A percentile compares a stretch with the other conserved stretches of the same genome.
Evolutionary conservation across 441 rosid genomes (phyloP).

Genomic region (Omphalea diandra): DNA sequence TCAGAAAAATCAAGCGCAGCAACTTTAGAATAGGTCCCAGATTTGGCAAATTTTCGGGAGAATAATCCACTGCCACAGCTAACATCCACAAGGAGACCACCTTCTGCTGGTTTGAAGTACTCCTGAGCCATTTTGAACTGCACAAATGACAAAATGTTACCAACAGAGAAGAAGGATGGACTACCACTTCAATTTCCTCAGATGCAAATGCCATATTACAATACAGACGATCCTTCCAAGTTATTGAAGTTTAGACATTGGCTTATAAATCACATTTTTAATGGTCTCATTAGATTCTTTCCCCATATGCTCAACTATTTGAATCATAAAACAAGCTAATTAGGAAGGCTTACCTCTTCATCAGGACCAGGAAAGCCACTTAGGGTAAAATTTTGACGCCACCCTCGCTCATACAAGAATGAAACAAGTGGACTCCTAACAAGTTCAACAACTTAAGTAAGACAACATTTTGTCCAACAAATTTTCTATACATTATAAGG

Average conservation of each 20-base stretch:
- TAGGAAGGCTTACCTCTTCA: slow-evolving; percentile 65
- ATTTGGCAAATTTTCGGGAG: slow-evolving; percentile 78
- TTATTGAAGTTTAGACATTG: background rate
- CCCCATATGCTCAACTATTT: background rate
- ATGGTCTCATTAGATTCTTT: background rate
- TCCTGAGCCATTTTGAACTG: slow-evolving; percentile 96
- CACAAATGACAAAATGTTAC: slow-evolving; percentile 27
- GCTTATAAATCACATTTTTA: background rate
- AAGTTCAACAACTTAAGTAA: slow-evolving; percentile 19
- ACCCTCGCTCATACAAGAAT: slow-evolving; percentile 88
- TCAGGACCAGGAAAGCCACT: slow-evolving; percentile 95
- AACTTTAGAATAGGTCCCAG: slow-evolving; percentile 63
- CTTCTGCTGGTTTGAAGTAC: slow-evolving; percentile 73
- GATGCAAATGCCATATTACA: background rate
- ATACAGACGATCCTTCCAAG: background rate
- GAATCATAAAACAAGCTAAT: slow-evolving; percentile 7
- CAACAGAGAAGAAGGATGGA: background rate
- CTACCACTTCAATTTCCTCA: background rate
- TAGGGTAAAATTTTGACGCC: slow-evolving; percentile 75
- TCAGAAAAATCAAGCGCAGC: slow-evolving; percentile 93
- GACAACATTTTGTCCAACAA: background rate
- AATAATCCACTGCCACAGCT: slow-evolving; percentile 96
- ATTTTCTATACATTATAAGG: background rate
- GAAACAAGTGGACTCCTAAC: slow-evolving; percentile 90
- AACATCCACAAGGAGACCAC: slow-evolving; percentile 84